phyloP scores from a whole-genome alignment of 2,329 filamentous ascomycete species.

The Pseudogymnoascus destructans region DNA sequence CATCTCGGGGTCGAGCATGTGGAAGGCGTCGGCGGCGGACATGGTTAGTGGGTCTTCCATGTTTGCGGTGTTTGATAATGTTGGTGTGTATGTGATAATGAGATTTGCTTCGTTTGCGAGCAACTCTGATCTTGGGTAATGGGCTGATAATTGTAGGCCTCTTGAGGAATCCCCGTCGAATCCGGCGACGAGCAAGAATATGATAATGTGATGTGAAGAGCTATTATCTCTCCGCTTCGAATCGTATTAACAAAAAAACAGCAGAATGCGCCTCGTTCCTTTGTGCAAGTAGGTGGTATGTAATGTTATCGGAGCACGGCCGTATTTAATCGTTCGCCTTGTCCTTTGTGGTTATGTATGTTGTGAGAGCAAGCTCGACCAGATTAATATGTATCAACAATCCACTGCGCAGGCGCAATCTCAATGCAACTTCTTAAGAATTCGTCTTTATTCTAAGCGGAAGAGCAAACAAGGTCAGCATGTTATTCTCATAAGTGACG shows the following conservation, averaged over 20 bases:
- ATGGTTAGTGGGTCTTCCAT: background rate
- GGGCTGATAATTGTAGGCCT: background rate
- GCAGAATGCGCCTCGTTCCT: background rate
- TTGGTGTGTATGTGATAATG: background rate
- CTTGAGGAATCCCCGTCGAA: background rate
- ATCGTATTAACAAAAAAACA: background rate
- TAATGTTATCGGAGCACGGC: background rate
- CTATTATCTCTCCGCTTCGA: background rate
- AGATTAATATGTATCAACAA: background rate
- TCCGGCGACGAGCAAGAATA: background rate
- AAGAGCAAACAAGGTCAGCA: background rate
- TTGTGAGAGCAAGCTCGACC: background rate
- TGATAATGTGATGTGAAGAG: background rate
- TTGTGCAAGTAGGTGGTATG: background rate
- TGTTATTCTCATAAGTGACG: background rate
- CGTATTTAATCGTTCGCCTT: background rate
- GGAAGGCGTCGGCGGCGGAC: background rate
- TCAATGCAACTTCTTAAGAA: background rate
- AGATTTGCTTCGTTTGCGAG: background rate
- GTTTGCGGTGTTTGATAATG: background rate
- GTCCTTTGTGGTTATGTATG: background rate
- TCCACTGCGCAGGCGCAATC: background rate
- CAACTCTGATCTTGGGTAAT: background rate
- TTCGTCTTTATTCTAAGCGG: background rate
- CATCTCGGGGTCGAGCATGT: background rate